Conservation (phyloP, 2,329 filamentous ascomycete genomes). For the Trichoderma endophyticum region DNA sequence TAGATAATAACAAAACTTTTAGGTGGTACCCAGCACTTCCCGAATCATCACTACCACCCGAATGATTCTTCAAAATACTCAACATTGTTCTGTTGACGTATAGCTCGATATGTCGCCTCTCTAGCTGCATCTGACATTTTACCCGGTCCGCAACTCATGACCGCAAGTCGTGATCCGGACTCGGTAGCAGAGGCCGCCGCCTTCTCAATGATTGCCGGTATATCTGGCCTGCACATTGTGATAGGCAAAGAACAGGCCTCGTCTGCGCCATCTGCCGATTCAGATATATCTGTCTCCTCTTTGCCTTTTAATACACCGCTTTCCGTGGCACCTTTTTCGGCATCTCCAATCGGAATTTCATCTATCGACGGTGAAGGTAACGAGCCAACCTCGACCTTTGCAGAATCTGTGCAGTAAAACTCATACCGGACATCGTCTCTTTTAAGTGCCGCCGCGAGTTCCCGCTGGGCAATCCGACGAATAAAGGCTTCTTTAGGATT, state of each 20-base stretch:
- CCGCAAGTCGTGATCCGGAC: slow-evolving; percentile 5
- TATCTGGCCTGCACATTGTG: not conserved
- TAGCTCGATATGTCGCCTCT: not conserved
- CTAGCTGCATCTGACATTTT: not conserved
- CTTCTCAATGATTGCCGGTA: not conserved
- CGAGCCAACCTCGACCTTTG: not conserved
- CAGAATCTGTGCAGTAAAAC: not conserved
- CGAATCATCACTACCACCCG: not conserved
- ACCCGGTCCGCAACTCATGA: not conserved
- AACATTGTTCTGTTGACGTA: not conserved
- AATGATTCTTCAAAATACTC: slow-evolving; percentile 12
- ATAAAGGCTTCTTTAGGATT: not conserved
- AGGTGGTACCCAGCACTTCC: too few relatives aligned
- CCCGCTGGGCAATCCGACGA: not conserved
- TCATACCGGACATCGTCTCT: not conserved
- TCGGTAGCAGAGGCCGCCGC: not conserved
- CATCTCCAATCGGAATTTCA: not conserved
- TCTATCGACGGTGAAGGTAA: not conserved
- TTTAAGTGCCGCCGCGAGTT: not conserved
- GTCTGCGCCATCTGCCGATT: not conserved
- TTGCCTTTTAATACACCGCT: not conserved
- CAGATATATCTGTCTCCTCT: not conserved
- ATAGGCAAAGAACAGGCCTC: not conserved
- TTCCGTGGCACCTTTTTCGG: not conserved
- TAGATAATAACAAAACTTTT: not conserved